Evolutionary conservation across 2,329 filamentous ascomycete genomes (phyloP), one percentile per base, ranked within the genome.

Genomic region (Colletotrichum sansevieriae): DNA sequence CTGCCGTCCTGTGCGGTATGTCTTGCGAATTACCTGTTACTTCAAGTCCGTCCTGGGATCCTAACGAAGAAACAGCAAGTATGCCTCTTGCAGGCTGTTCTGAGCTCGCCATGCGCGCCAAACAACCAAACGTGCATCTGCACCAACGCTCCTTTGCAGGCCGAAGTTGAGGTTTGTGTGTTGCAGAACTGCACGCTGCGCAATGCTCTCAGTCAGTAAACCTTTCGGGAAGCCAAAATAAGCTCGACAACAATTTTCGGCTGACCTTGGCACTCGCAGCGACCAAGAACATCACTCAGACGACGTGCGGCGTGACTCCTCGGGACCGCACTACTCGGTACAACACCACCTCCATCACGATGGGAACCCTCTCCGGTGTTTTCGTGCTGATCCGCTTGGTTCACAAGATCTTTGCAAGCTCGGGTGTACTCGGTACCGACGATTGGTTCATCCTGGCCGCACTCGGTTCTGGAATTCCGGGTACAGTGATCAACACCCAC

Each of bases 301-400:
- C 74, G 2, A 69, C 70, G 10, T 81, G 78, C 66, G 63, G 70
- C 29, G 74, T 71, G 3, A 74, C 72, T 9, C 39, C 75, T 7
- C 73, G 76, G 12, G 74, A 81, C 70, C 79, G 76, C 59, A 78
- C 71, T 70, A 70, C 74, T 22, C 71, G 78, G 22, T 76, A 82
- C 55, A 71, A 79, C 7, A 75, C 74, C 52, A 74, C 83, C 2
- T 75, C 75, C 68, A 72, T 78, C 71, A 39, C 71, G 65, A 72
- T 82, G 10, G 77, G 76, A 37, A 72, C 76, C 6, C 72, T 84
- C 3, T 78, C 80, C 2, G 78, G 73, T 57, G 68, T 79, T 22
- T 83, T 84, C 62, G 75, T 85, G 15, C 63, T 81, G 2, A 75
- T 83, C 11, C 82, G 85, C 20, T 77, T 85, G 8, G 73, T 70